phyloP scores from a whole-genome alignment of 2,329 filamentous ascomycete species.

The Diaporthe longicolla region DNA sequence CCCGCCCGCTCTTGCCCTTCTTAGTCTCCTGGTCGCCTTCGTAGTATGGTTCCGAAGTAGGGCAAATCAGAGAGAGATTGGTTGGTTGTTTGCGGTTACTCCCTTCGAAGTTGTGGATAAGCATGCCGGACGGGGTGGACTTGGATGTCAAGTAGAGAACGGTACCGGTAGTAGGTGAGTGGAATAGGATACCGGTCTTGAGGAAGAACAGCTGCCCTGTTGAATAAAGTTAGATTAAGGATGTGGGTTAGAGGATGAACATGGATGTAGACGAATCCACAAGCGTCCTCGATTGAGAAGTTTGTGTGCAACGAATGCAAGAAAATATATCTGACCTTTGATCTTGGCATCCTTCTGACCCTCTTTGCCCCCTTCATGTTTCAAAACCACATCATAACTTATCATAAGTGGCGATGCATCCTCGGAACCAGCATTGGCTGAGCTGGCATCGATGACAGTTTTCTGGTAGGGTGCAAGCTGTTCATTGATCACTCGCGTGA shows the following conservation, averaged over 20 bases:
- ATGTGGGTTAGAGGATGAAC: background rate
- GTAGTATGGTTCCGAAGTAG: background rate
- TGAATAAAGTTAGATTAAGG: background rate
- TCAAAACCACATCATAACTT: background rate
- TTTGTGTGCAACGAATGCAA: background rate
- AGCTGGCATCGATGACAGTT: background rate
- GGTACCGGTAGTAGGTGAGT: background rate
- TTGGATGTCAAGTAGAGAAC: background rate
- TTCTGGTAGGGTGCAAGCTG: background rate
- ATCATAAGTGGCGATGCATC: background rate
- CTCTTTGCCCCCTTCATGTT: background rate
- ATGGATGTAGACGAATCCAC: background rate
- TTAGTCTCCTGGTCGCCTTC: background rate
- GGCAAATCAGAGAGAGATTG: background rate
- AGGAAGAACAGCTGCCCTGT: background rate
- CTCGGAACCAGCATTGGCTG: no score
- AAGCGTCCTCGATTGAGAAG: background rate
- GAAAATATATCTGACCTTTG: background rate
- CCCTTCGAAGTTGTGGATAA: background rate
- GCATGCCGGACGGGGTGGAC: background rate
- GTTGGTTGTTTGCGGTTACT: background rate
- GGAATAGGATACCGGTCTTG: background rate
- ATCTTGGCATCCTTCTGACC: no score
- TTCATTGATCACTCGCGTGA: background rate
- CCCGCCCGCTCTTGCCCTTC: background rate